Base-by-base conservation (phyloP, 768 basidiomycete species). In the Psilocybe cyanescens region DNA sequence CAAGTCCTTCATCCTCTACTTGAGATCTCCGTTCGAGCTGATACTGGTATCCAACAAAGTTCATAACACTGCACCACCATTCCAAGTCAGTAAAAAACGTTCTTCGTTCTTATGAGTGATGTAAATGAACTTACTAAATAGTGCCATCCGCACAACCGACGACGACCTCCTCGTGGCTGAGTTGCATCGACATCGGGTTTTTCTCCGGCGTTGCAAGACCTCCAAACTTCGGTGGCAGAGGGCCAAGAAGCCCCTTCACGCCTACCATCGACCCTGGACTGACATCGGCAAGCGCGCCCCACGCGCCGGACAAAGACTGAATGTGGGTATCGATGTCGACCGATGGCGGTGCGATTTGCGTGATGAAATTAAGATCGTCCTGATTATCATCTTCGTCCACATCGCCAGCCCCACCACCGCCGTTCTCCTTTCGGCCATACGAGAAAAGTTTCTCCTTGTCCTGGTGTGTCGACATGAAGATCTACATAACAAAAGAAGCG, bases 111-210 rank as follows among this genome's bases (percentile, higher is more conserved):
- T 30, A n/a, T 44, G 3, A 29, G n/a, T 24, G 14, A 17, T 5
- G 14, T 41, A 49, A 39, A 53, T 58, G 35, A 37, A 80, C 92
- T 77, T 64, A 95, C 92, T 95, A 95, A 67, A 95, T 95, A 3
- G 91, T 93, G 12, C 93, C 93, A 73, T 95, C 93, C 29, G 92
- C 92, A 78, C 93, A 95, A 0, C 93, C 93, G 30, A 95, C 91
- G 16, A 95, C 93, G 1, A 95, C 90, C 70, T 95, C 92, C 69
- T 95, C 94, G 66, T 94, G 91, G 66, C 90, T 94, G 67, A 96
- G 73, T 65, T 93, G 92, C 88, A 97, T 91, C 63, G 91, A 91
- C 94, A 95, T 95, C 7, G 94, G 95, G 67, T 96, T 95, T 83
- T 95, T 93, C 75, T 91, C 94, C 1, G 95, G 93, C 24, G 86